Conservation (phyloP, 1,139 yeast species). For the Saccharomyces hybrid region DNA sequence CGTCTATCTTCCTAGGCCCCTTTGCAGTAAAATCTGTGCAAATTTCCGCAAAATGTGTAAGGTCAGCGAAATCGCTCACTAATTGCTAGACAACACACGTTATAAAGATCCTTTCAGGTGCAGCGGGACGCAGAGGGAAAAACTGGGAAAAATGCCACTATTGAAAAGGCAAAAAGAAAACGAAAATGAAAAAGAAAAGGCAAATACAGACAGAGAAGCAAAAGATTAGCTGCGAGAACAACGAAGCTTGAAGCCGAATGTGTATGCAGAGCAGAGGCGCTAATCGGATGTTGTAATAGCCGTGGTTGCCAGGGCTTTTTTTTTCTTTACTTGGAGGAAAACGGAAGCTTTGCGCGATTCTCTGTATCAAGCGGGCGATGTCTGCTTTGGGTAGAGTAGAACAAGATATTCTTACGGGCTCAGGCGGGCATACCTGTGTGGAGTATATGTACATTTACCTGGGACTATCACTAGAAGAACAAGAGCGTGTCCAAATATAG, state of each 20-base stretch:
- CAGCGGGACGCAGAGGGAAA: conserved; percentile 1
- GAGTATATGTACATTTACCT: neutral
- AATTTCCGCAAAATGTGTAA: neutral
- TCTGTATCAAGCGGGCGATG: neutral
- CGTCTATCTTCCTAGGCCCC: neutral
- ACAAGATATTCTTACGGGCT: neutral
- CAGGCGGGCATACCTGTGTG: neutral
- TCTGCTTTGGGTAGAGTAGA: neutral
- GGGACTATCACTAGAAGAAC: neutral
- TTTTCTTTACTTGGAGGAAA: neutral
- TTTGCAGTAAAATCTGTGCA: neutral
- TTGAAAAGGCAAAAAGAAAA: neutral
- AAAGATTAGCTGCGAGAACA: neutral
- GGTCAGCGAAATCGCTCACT: neutral
- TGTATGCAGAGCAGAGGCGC: neutral
- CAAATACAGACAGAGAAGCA: neutral
- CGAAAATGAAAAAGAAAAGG: neutral
- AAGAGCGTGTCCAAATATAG: neutral
- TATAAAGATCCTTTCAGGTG: conserved; percentile 1
- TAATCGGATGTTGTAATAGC: neutral
- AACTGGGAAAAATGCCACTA: neutral
- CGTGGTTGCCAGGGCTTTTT: neutral
- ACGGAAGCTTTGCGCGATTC: neutral
- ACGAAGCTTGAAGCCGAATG: neutral
- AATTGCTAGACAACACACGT: neutral